These are phyloP conservation scores for Phytophthora constricta DNA, from an alignment of 352 stramenopile genomes.

Conservation along the genomic window DNA sequence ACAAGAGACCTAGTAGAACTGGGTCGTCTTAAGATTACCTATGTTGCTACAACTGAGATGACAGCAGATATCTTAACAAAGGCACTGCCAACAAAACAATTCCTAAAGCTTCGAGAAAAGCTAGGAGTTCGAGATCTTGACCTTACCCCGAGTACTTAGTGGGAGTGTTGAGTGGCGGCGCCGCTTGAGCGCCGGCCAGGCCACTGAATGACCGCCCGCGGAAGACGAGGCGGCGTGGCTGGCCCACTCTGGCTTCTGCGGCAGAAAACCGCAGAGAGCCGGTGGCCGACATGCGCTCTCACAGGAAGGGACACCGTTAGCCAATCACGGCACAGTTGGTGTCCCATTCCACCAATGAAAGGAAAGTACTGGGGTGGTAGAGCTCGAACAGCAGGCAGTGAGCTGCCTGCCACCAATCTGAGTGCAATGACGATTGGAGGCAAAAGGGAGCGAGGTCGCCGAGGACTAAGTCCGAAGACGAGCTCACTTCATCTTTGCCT, in stretches of 20 bases:
- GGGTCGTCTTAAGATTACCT: conserved; percentile 5
- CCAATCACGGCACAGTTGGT: too few relatives aligned
- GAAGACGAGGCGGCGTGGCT: not conserved
- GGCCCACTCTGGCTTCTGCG: too few relatives aligned
- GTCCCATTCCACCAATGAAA: too few relatives aligned
- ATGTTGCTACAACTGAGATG: conserved; percentile 23
- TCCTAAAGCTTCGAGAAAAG: conserved; percentile 21
- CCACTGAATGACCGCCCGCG: too few relatives aligned
- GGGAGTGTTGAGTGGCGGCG: conserved; percentile 19
- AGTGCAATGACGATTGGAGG: conserved; percentile 1
- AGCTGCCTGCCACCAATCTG: not conserved
- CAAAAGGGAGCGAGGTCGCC: not conserved
- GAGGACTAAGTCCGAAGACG: not conserved
- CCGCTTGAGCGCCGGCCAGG: too few relatives aligned
- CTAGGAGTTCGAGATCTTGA: conserved; percentile 14
- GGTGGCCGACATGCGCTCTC: too few relatives aligned
- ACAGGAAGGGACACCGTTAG: too few relatives aligned
- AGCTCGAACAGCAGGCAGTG: not conserved
- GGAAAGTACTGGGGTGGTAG: not conserved
- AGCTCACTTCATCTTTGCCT: conserved; percentile 2
- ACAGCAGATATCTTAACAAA: conserved; percentile 29
- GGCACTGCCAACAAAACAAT: conserved; percentile 22
- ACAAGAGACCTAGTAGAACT: conserved; percentile 16
- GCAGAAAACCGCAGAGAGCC: too few relatives aligned
- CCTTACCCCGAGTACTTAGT: conserved; percentile 21